Percentiles rank a stretch among this genome's conserved stretches.
Conservation (phyloP, 495 filamentous ascomycete genomes). For the Hypoxylon fragiforme region DNA sequence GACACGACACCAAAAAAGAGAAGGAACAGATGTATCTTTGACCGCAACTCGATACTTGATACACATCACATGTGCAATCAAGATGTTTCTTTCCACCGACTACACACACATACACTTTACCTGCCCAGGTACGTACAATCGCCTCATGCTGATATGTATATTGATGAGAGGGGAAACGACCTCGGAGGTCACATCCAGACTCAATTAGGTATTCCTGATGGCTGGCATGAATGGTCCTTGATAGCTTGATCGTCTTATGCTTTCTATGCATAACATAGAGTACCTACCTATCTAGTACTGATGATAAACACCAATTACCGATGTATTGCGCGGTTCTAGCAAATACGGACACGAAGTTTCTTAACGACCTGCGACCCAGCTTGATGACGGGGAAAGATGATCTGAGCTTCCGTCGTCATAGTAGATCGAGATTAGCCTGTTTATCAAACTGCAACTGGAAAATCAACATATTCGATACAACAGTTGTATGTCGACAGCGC, state of each 20-base stretch:
- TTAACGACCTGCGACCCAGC: constrained; percentile 17
- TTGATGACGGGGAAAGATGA: constrained; percentile 10
- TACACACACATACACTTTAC: no score
- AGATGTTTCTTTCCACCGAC: no score
- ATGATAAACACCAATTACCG: not conserved
- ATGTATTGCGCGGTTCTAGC: constrained; percentile 2
- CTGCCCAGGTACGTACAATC: constrained; percentile 8
- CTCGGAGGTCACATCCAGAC: constrained; percentile 20
- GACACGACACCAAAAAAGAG: no score
- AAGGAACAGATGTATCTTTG: constrained; percentile 3
- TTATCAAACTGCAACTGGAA: constrained; percentile 22
- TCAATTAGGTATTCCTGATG: constrained; percentile 6
- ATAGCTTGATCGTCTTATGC: constrained; percentile 9
- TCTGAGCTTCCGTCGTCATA: constrained; percentile 21
- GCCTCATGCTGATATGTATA: constrained; percentile 16
- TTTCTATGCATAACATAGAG: not conserved
- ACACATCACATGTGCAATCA: not conserved
- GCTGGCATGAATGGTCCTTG: constrained; percentile 15
- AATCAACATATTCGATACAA: constrained; percentile 12
- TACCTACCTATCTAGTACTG: no score
- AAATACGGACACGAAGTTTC: not conserved
- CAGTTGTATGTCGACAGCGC: constrained; percentile 26
- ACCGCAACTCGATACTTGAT: constrained; percentile 27
- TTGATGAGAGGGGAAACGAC: no score
- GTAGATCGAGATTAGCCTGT: constrained; percentile 36